These are phyloP conservation scores for Zasmidium citrigriseum DNA, from an alignment of 2,329 filamentous ascomycete species.

Conservation along the genomic window DNA sequence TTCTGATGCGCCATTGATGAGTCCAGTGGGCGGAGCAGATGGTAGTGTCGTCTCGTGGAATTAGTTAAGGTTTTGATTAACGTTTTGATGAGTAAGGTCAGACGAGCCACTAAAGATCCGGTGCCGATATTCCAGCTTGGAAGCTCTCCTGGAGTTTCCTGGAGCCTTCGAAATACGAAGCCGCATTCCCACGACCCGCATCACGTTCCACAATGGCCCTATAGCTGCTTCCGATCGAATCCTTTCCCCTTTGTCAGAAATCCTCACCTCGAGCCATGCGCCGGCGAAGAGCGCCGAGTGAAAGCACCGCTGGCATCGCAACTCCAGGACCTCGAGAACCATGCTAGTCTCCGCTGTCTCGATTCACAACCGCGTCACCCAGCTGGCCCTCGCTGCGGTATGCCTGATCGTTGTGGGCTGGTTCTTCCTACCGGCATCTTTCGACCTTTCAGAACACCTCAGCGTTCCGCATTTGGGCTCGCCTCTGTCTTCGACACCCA, in stretches of 20 bases:
- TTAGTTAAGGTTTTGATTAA: too few species aligned
- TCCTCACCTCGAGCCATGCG: conserved; percentile 6
- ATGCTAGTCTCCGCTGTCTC: conserved; percentile 31
- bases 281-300: conserved; percentile 1
- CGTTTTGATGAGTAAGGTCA: too few species aligned
- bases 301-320: neutral
- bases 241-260: neutral
- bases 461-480: conserved; percentile 15
- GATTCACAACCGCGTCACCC: conserved; percentile 33
- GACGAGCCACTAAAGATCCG: too few species aligned
- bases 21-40: too few species aligned
- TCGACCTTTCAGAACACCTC: conserved; percentile 19
- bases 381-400: conserved; percentile 28
- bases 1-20: too few species aligned
- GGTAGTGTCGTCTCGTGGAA: too few species aligned
- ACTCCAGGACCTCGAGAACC: conserved; percentile 1
- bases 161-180: neutral
- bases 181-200: neutral
- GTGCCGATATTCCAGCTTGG: neutral
- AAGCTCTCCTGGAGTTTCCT: neutral
- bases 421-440: conserved; percentile 24
- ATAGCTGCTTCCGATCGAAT: neutral
- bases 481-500: conserved; percentile 11
- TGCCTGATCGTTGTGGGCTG: conserved; percentile 25
- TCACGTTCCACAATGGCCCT: neutral